Conservation (phyloP, 1,284 basidiomycete species). For the Pseudozyma sp. region DNA sequence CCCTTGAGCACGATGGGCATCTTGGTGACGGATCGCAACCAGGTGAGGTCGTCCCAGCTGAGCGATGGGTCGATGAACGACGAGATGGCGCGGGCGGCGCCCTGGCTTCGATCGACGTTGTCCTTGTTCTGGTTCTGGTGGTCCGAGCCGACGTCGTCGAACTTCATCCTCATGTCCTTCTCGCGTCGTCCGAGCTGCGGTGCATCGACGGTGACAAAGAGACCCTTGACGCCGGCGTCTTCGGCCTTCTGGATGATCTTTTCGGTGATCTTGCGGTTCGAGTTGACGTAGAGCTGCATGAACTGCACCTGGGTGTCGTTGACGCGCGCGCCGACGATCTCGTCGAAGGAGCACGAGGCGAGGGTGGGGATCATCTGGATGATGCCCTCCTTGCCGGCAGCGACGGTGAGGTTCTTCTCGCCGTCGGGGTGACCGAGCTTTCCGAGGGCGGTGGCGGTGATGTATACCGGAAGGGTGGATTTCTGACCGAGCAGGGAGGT, state of each 20-base stretch:
- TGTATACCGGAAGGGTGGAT: slow-evolving; percentile 72
- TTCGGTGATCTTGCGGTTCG: slow-evolving; percentile 77
- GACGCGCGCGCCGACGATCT: slow-evolving; percentile 76
- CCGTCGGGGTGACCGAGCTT: slow-evolving; percentile 91
- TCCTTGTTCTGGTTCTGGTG: slow-evolving; percentile 66
- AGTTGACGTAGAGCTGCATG: slow-evolving; percentile 82
- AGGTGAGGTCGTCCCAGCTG: slow-evolving; percentile 75
- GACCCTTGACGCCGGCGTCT: slow-evolving; percentile 78
- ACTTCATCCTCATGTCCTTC: slow-evolving; percentile 74
- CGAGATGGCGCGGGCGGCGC: slow-evolving; percentile 70
- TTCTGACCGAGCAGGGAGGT: slow-evolving; percentile 52
- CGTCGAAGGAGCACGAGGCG: slow-evolving; percentile 72
- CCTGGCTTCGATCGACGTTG: slow-evolving; percentile 53
- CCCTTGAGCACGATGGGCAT: slow-evolving; percentile 87
- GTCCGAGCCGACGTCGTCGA: slow-evolving; percentile 73
- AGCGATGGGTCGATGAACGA: slow-evolving; percentile 72
- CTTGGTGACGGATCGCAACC: slow-evolving; percentile 79
- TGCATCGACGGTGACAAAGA: slow-evolving; percentile 91
- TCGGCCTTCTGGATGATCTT: slow-evolving; percentile 80
- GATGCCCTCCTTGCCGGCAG: slow-evolving; percentile 77
- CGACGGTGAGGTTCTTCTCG: slow-evolving; percentile 86
- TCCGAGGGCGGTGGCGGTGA: slow-evolving; percentile 85
- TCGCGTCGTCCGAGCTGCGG: slow-evolving; percentile 86
- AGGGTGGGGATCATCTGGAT: slow-evolving; percentile 75
- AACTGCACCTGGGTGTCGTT: slow-evolving; percentile 73